Conservation (phyloP, 1,284 basidiomycete species). For the Trametes polyzona region DNA sequence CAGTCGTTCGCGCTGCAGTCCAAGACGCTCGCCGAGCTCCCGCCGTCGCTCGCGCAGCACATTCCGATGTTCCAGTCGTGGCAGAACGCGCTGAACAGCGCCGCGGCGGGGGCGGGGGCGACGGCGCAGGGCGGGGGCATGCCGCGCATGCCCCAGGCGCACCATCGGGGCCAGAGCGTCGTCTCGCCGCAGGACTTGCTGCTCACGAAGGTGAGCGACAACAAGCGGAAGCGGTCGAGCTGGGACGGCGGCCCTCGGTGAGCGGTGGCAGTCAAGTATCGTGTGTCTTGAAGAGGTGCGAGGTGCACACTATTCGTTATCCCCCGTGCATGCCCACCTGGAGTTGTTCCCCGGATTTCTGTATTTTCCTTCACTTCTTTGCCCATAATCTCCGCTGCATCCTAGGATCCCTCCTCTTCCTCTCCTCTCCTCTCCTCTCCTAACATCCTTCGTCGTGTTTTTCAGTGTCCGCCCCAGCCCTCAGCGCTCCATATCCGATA, state of each 20-base stretch:
- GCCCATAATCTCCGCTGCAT: too few species aligned
- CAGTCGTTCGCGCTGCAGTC: conserved; percentile 40
- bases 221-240: conserved; percentile 75
- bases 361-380: background rate
- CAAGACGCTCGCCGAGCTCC: conserved; percentile 31
- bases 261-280: too few species aligned
- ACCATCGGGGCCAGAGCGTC: conserved; percentile 69
- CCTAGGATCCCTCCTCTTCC: background rate
- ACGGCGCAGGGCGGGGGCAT: conserved; percentile 25
- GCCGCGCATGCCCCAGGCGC: conserved; percentile 39
- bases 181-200: conserved; percentile 72
- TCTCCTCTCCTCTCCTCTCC: background rate
- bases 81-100: conserved; percentile 24
- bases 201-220: conserved; percentile 53
- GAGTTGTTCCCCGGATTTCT: background rate
- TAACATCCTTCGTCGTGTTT: background rate
- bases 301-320: background rate
- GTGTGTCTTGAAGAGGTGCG: background rate
- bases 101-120: conserved; percentile 2
- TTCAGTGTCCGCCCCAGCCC: background rate
- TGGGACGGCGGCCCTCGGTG: conserved; percentile 64
- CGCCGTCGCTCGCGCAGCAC: conserved; percentile 37
- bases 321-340: background rate
- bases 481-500: background rate
- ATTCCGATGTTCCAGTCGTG: conserved; percentile 29